Evolutionary conservation across 208 protist species (phyloP).

Genomic region (Endotrypanum monterogeii): DNA sequence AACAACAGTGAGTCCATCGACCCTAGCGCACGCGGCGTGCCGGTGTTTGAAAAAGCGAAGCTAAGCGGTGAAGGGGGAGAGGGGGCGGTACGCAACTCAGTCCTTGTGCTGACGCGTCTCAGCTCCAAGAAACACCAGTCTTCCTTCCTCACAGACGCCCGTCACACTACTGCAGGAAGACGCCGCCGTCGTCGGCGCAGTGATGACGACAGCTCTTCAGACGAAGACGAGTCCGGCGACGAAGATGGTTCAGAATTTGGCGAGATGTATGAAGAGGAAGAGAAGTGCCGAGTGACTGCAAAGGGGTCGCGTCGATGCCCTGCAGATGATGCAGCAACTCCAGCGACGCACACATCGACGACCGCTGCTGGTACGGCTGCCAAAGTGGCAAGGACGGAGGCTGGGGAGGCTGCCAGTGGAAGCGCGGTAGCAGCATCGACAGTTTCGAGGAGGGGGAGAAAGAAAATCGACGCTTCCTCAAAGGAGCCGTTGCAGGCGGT

Average conservation of each 20-base stretch:
- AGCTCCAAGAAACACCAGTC: constrained; percentile 31
- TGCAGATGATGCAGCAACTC: background rate
- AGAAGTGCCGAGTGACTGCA: constrained; percentile 10
- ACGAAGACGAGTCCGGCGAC: constrained; percentile 14
- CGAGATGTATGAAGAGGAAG: background rate
- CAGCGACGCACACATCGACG: background rate
- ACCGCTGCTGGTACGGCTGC: background rate
- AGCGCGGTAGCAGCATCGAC: background rate
- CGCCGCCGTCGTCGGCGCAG: background rate
- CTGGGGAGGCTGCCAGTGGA: background rate
- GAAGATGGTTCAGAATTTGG: background rate
- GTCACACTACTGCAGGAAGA: constrained; percentile 1
- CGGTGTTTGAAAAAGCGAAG: constrained; percentile 50
- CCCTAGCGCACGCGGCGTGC: constrained; percentile 34
- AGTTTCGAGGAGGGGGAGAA: background rate
- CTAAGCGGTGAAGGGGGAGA: constrained; percentile 46
- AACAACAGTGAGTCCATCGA: constrained; percentile 42
- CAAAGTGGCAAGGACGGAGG: constrained; percentile 15
- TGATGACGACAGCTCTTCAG: constrained; percentile 14
- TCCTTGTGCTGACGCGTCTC: constrained; percentile 47
- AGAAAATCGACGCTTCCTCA: constrained; percentile 4
- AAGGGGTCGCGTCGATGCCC: constrained; percentile 3
- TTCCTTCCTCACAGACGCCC: background rate
- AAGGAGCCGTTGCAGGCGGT: constrained; percentile 39
- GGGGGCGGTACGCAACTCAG: constrained; percentile 15